Percentiles rank a stretch among this genome's conserved stretches.
These are phyloP conservation scores for Exophiala viscosa DNA, from an alignment of 2,329 filamentous ascomycete genomes.

Conservation along the genomic window DNA sequence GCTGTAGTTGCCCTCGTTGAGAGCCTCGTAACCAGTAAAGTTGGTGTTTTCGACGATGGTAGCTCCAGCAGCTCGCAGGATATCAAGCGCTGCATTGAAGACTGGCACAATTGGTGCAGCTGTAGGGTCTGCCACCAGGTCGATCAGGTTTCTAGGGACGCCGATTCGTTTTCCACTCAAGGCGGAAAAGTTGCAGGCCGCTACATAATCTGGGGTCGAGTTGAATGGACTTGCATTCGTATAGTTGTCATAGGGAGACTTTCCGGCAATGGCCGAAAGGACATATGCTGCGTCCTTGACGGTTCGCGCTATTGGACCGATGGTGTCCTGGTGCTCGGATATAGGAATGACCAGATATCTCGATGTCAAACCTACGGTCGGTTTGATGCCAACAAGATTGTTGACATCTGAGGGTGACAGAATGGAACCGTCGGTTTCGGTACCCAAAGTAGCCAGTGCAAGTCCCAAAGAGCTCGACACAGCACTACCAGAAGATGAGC, in stretches of 20 bases:
- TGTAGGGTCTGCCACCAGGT: slow-evolving; percentile 31
- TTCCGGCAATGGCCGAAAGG: slow-evolving; percentile 57
- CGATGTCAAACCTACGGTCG: slow-evolving; percentile 51
- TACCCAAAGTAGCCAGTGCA: slow-evolving; percentile 56
- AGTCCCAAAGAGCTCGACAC: slow-evolving; percentile 59
- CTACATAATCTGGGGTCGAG: slow-evolving; percentile 57
- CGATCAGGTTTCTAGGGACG: slow-evolving; percentile 58
- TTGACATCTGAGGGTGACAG: slow-evolving; percentile 53
- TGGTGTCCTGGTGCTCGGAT: slow-evolving; percentile 33
- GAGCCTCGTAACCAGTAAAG: slow-evolving; percentile 51
- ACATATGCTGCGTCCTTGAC: slow-evolving; percentile 58
- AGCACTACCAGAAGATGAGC: slow-evolving; percentile 60
- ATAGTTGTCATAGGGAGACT: slow-evolving; percentile 54
- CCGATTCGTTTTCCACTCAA: slow-evolving; percentile 60
- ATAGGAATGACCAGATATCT: slow-evolving; percentile 63
- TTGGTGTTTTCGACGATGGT: slow-evolving; percentile 58
- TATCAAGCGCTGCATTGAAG: slow-evolving; percentile 53
- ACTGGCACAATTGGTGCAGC: slow-evolving; percentile 46
- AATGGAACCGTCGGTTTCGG: slow-evolving; percentile 64
- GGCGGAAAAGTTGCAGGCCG: slow-evolving; percentile 52
- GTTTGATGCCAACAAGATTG: slow-evolving; percentile 65
- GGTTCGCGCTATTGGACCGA: slow-evolving; percentile 55
- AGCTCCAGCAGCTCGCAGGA: slow-evolving; percentile 56
- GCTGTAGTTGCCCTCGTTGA: slow-evolving; percentile 30
- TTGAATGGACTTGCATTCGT: slow-evolving; percentile 55